These are phyloP conservation scores for Tolypocladium guangdongense DNA, from an alignment of 2,329 filamentous ascomycete genomes.

Conservation along the genomic window DNA sequence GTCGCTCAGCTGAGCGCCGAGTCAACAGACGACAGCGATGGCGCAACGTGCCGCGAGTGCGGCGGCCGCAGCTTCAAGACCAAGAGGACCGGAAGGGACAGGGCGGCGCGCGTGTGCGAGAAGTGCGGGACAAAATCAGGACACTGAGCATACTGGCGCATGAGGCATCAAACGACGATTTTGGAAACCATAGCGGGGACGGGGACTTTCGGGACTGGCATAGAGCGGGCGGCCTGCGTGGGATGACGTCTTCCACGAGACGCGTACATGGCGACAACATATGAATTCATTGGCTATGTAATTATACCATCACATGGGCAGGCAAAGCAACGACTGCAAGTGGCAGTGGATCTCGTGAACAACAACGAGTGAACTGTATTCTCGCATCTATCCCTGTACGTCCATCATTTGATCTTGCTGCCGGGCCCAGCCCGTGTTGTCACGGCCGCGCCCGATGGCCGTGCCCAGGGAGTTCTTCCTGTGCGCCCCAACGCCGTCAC, in stretches of 20 bases:
- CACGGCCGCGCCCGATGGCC: neutral
- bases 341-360: neutral
- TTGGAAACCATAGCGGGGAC: neutral
- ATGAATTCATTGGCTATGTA: too few relatives aligned
- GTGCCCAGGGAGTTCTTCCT: neutral
- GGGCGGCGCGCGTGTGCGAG: constrained; percentile 5
- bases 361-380: neutral
- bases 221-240: neutral
- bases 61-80: constrained; percentile 2
- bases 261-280: neutral
- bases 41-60: constrained; percentile 4
- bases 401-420: neutral
- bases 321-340: neutral
- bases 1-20: constrained; percentile 20
- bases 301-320: neutral
- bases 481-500: neutral
- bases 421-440: neutral
- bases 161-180: neutral
- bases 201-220: neutral
- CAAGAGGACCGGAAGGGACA: constrained; percentile 3
- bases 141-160: neutral
- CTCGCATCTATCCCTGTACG: neutral
- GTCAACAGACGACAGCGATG: constrained; percentile 10
- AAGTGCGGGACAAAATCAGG: constrained; percentile 1
- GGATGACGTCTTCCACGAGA: neutral